Evolutionary conservation across 306 rosid species (phyloP).

Genomic region (Acacia melanoxylon): DNA sequence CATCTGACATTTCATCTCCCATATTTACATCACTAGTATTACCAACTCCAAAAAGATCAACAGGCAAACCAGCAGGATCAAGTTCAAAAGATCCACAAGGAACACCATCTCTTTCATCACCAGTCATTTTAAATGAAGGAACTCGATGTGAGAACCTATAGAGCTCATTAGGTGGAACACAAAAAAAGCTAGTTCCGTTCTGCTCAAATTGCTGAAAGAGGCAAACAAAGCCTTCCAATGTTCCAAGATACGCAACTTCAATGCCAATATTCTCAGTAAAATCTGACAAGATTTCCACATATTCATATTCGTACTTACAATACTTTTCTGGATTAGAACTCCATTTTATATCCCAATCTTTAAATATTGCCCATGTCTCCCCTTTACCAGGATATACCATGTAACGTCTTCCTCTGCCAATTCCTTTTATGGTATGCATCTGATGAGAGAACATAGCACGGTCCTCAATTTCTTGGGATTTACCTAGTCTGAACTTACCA

Average conservation of each 20-base stretch:
- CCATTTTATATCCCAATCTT: conserved; percentile 84
- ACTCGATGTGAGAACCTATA: conserved; percentile 78
- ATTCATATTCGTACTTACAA: conserved; percentile 44
- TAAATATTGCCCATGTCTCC: conserved; percentile 91
- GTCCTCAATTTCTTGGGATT: conserved; percentile 31
- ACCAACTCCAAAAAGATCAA: conserved; percentile 34
- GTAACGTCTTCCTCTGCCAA: conserved; percentile 27
- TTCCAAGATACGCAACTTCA: conserved; percentile 61
- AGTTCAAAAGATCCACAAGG: conserved; percentile 83
- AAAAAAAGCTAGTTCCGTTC: conserved; percentile 38
- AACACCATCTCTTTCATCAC: conserved; percentile 70
- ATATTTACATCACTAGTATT: conserved; percentile 30
- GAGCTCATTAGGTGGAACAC: conserved; percentile 55
- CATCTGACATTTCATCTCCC: conserved; percentile 29
- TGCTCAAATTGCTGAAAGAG: conserved; percentile 58
- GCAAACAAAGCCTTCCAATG: conserved; percentile 80
- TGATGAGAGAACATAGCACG: conserved; percentile 72
- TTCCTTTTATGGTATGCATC: conserved; percentile 49
- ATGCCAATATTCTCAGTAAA: conserved; percentile 54
- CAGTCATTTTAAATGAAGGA: conserved; percentile 77
- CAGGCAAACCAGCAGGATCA: conserved; percentile 79
- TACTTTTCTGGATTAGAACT: conserved; percentile 59
- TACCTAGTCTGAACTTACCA: conserved; percentile 60
- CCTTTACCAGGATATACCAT: conserved; percentile 76
- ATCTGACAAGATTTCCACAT: conserved; percentile 75